These are phyloP conservation scores for Naganishia antarctica DNA, from an alignment of 768 basidiomycete genomes.

Conservation along the genomic window DNA sequence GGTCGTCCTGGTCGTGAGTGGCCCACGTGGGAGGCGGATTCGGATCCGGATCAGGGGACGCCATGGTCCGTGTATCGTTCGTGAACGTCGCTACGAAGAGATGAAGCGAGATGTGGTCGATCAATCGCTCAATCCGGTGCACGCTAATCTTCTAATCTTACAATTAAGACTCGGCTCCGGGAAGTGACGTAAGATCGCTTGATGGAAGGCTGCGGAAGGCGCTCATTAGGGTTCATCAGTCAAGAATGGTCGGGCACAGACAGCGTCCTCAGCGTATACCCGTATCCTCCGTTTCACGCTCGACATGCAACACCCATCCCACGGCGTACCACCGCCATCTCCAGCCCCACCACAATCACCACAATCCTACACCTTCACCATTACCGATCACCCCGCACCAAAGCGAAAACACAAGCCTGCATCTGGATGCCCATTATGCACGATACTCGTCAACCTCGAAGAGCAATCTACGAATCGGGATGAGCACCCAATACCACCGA, in stretches of 20 bases:
- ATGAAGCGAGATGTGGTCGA: too few relatives aligned
- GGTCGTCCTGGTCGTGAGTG: constrained; percentile 1
- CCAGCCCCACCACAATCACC: too few relatives aligned
- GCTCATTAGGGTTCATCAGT: too few relatives aligned
- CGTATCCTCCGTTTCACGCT: background rate
- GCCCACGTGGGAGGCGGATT: background rate
- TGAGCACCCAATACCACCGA: background rate
- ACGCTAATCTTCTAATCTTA: too few relatives aligned
- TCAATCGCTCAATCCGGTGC: too few relatives aligned
- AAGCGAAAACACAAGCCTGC: constrained; percentile 1
- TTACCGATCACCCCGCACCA: background rate
- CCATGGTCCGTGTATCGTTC: too few relatives aligned
- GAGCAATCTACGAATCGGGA: background rate
- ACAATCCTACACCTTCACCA: background rate
- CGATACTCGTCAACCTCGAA: constrained; percentile 6
- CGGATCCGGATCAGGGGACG: too few relatives aligned
- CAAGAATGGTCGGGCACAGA: too few relatives aligned
- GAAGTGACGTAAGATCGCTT: too few relatives aligned
- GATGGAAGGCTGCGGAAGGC: too few relatives aligned
- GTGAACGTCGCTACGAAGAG: background rate
- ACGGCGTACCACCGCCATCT: background rate
- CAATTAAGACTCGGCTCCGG: too few relatives aligned
- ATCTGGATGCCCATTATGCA: background rate
- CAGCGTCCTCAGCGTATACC: background rate
- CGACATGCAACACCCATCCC: background rate